Evolutionary conservation across 139 green algal species (phyloP), one percentile per base, ranked within the genome.

Genomic region (Chlamydomonas eustigma): DNA sequence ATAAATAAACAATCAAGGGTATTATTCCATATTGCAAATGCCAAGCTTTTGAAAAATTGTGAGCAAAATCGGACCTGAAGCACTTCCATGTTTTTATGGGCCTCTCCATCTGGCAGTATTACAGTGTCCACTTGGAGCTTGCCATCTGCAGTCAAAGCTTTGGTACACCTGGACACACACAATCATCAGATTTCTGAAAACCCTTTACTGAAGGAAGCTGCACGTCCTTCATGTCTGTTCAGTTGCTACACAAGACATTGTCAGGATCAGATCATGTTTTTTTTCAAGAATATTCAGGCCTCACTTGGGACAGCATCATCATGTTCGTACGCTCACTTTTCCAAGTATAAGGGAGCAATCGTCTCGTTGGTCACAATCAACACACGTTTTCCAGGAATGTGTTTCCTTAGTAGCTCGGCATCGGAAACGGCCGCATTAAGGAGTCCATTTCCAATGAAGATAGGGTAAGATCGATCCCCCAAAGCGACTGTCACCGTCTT

Each of bases 281-380:
- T n/a, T n/a, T n/a, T n/a, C n/a, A n/a, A n/a, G n/a, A n/a, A n/a
- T n/a, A n/a, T n/a, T n/a, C n/a, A n/a, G n/a, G n/a, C n/a, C n/a
- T n/a, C n/a, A n/a, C n/a, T n/a, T n/a, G n/a, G n/a, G n/a, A n/a
- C n/a, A n/a, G n/a, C n/a, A n/a, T n/a, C n/a, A n/a, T n/a, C n/a
- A n/a, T n/a, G n/a, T n/a, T n/a, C n/a, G n/a, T n/a, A n/a, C n/a
- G n/a, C 84, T 72, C 76, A 91, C 81, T 88, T 90, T 4, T 99
- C 90, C 38, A 98, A 81, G 73, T 97, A 98, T 1, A 98, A 71
- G 4, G 91, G 91, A 37, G 91, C 95, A 18, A 99, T 87, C 2
- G 91, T 98, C 3, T 92, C 85, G 73, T 99, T 99, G 33, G 96
- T 98, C 2, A 99, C 95, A 3, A 99, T 85, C 0, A 99, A 80